phyloP scores from a whole-genome alignment of 441 rosid genomes.

The Iberis amara region DNA sequence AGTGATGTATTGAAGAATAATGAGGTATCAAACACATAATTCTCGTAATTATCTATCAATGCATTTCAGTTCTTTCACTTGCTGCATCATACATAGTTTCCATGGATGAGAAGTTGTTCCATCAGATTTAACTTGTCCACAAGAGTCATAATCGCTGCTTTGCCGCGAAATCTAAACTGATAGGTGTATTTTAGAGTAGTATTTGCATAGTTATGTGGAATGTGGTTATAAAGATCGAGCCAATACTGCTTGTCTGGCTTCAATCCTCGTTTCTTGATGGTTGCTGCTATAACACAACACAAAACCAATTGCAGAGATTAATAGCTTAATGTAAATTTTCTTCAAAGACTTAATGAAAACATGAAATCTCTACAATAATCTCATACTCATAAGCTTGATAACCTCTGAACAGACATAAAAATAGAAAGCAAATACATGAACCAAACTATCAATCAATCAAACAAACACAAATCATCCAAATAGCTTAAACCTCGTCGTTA shows the following conservation, averaged over 20 bases:
- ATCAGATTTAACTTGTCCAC: slow-evolving; percentile 33
- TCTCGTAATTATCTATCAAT: slow-evolving; percentile 36
- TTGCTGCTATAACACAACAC: slow-evolving; percentile 18
- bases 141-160: slow-evolving; percentile 29
- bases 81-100: slow-evolving; percentile 41
- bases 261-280: slow-evolving; percentile 25
- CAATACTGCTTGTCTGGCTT: slow-evolving; percentile 25
- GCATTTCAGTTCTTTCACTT: slow-evolving; percentile 51
- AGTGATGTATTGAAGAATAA: too few species aligned
- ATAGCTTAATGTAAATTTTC: too few species aligned
- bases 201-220: slow-evolving; percentile 24
- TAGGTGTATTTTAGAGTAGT: slow-evolving; percentile 17
- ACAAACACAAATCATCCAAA: too few species aligned
- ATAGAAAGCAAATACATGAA: too few species aligned
- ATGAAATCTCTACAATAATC: too few species aligned
- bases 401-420: too few species aligned
- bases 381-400: too few species aligned
- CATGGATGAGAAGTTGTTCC: slow-evolving; percentile 40
- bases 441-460: too few species aligned
- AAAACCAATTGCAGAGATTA: too few species aligned
- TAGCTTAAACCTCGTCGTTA: too few species aligned
- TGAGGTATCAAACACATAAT: too few species aligned
- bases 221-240: slow-evolving; percentile 21
- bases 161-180: slow-evolving; percentile 38
- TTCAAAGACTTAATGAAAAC: too few species aligned